Evolutionary conservation across 441 rosid species (phyloP), one percentile per base, ranked within the genome.

Genomic region (Macaranga tanarius): DNA sequence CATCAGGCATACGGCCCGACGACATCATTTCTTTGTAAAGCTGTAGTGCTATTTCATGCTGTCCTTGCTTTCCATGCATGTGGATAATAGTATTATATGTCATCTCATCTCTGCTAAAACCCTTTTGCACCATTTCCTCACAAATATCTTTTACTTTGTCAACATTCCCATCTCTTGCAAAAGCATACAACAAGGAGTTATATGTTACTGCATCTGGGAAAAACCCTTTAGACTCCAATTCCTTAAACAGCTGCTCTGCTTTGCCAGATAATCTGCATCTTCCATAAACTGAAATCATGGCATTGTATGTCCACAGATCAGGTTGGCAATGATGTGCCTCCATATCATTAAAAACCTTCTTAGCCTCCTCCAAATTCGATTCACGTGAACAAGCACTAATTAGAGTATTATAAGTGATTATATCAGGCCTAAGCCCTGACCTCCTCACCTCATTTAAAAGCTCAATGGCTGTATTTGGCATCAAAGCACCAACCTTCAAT

Each of bases 241-340:
- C 91, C 74, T 58, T 78, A 73, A 92, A 92, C 57, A 95, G 87
- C 75, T 81, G 81, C 81, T 92, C 91, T 0, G 97, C 99, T 73
- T 87, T 83, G 56, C 64, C 65, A 34, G 97, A 79, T 77, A 88
- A 80, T 22, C 97, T 91, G 76, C 99, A 95, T 80, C 95, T 88
- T 19, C 91, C 97, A 76, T 81, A 92, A 48, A 92, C 97, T 0
- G 99, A 95, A 69, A 92, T 92, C 96, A 95, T 92, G 40, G 97
- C 91, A 79, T 95, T 95, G 70, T 95, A 95, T 69, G 99, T 95
- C 99, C 99, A 95, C 61, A 95, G 76, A 74, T 92, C 99, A 78
- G 98, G 95, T 78, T 89, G 93, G 75, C 99, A 95, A 17, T 74
- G 75, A 81, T 79, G 80, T 22, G 76, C 77, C 84, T 87, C 95